Evolutionary conservation across 2,329 filamentous ascomycete genomes (phyloP), one percentile per base, ranked within the genome.

Genomic region (Colletotrichum shisoi): DNA sequence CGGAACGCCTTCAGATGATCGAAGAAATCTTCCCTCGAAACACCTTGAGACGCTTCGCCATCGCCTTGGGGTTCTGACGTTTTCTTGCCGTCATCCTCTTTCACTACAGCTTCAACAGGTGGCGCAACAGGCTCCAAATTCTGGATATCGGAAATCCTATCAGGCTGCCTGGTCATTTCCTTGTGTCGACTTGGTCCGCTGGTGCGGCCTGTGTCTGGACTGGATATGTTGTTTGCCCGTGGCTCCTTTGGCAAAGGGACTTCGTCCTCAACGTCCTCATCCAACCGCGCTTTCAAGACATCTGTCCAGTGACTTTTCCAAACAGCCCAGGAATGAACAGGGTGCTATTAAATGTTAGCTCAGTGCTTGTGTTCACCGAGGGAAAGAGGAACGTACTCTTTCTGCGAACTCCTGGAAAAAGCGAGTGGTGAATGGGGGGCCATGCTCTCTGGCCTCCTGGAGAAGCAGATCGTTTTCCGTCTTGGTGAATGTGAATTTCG

Each of bases 1-100:
- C 68, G 63, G 62, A 69, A 75, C 1, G 12, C n/a, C 31, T 71
- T 60, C 12, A 78, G 67, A 24, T 66, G 31, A 1, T 44, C 15
- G 60, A 71, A 71, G 37, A 78, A 78, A 15, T 66, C 46, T 13
- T 68, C 44, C 37, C 57, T 68, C 8, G 63, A 52, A 17, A 66
- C 12, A 24, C 39, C 64, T 37, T 58, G 53, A 7, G 61, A 44
- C 24, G 42, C 60, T 42, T 21, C 48, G 27, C 42, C 24, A 15
- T 46, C 53, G 37, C 27, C 15, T 13, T 37, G 42, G n/a, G 19
- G 13, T 44, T 42, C 34, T 42, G 34, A 34, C 17, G 7, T 13
- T 2, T 31, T 31, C 39, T 46, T 24, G 13, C 12, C 8, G 12
- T 21, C 24, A n/a, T 45, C 31, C n/a, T 61, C 21, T 15, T 21